A percentile compares a stretch with the other conserved stretches of the same genome.
phyloP scores from a whole-genome alignment of 2,329 filamentous ascomycete genomes.

The Clarireedia hainanense region DNA sequence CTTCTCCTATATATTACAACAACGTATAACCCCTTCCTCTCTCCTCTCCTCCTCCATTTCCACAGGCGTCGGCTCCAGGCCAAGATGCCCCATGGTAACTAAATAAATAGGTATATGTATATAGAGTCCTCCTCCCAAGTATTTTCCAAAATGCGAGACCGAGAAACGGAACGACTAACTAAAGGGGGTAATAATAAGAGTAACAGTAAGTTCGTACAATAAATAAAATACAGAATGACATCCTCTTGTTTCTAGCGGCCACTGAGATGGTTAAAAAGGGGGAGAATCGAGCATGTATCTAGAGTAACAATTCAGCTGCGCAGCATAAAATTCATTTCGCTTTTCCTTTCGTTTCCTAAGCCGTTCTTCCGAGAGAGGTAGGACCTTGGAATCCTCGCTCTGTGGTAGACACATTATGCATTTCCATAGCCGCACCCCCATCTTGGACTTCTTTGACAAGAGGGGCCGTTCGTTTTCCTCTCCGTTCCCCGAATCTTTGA shows the following conservation, averaged over 20 bases:
- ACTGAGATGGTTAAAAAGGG: background rate
- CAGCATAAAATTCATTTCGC: background rate
- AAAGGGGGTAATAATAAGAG: background rate
- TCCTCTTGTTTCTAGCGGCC: background rate
- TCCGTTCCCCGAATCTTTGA: conserved; percentile 63
- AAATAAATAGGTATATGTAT: background rate
- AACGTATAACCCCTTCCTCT: background rate
- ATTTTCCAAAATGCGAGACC: background rate
- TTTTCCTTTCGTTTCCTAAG: background rate
- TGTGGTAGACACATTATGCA: conserved; percentile 39
- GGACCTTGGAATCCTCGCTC: conserved; percentile 46
- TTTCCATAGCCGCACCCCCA: conserved; percentile 64
- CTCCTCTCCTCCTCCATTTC: background rate
- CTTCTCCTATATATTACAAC: background rate
- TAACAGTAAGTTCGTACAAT: background rate
- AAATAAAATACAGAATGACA: background rate
- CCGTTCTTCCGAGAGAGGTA: conserved; percentile 16
- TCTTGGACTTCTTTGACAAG: conserved; percentile 43
- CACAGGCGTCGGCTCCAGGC: background rate
- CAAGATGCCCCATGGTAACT: background rate
- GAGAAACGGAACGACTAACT: background rate
- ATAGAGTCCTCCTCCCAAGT: background rate
- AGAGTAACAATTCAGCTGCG: background rate
- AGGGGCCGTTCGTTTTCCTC: conserved; percentile 41
- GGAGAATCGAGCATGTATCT: background rate